phyloP scores from a whole-genome alignment of 768 basidiomycete species.

The Boletus tylopilopsis region DNA sequence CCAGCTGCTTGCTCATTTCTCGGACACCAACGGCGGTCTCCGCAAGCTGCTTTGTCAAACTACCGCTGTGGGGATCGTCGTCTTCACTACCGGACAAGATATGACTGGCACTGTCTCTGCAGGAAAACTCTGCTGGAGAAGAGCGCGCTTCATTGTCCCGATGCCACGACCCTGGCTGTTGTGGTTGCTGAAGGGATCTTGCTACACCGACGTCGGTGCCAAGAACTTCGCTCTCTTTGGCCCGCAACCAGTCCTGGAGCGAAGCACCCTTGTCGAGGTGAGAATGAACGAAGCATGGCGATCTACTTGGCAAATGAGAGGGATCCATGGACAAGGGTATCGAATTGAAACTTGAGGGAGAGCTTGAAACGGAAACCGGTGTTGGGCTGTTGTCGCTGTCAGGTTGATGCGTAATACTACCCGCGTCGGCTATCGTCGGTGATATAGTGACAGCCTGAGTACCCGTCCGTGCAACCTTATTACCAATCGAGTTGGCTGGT shows the following conservation, averaged over 20 bases:
- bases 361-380: constrained; percentile 24
- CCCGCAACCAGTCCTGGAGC: constrained; percentile 69
- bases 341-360: constrained; percentile 26
- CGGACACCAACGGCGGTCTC: constrained; percentile 96
- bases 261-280: constrained; percentile 81
- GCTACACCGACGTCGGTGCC: constrained; percentile 46
- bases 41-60: constrained; percentile 87
- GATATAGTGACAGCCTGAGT: constrained; percentile 15
- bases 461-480: constrained; percentile 8
- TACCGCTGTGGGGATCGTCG: constrained; percentile 68
- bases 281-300: constrained; percentile 93
- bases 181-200: constrained; percentile 40
- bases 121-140: constrained; percentile 15
- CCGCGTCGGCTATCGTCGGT: constrained; percentile 18
- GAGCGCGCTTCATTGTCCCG: constrained; percentile 2
- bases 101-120: constrained; percentile 15
- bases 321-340: constrained; percentile 28
- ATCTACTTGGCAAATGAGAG: constrained; percentile 34
- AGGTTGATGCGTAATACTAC: constrained; percentile 17
- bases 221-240: constrained; percentile 26
- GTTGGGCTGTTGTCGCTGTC: constrained; percentile 6
- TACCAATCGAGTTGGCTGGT: constrained; percentile 16
- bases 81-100: constrained; percentile 36
- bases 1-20: constrained; percentile 98
- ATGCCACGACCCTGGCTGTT: constrained; percentile 8